Base-by-base conservation (phyloP, 2,329 filamentous ascomycete species). In the Aureobasidium zeae region DNA sequence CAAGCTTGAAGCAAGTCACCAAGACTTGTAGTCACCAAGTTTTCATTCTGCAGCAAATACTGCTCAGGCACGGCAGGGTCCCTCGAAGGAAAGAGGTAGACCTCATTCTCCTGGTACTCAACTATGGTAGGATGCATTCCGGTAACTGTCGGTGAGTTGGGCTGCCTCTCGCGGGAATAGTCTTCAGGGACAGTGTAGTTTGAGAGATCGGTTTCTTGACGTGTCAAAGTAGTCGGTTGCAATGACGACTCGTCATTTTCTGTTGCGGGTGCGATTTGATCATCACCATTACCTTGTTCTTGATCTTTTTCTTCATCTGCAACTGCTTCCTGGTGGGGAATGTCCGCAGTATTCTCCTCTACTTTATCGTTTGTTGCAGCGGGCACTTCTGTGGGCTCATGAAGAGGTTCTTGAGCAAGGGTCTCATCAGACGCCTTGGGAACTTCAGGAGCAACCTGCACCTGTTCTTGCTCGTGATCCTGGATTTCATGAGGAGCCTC, bases 61-160 rank as follows among this genome's bases (percentile, higher is more conserved):
- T 67, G 69, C 49, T 74, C 68, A 5, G 73, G 68, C 21, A 70
- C 65, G 44, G 74, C 70, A 45, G 68, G 65, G 48, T 69, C 67
- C 16, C 63, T 63, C 3, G 72, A 74, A 25, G 74, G 73, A 52
- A 81, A 80, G 6, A 81, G 58, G 11, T 70, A 73, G 49, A 78
- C 75, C 44, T 75, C 70, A 37, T 63, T 65, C 11, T 68, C 70
- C 48, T 71, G 66, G 53, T 77, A 80, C n/a, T 68, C 55, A 13
- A 80, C 66, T 29, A 68, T 67, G 13, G 77, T 66, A 34, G 70
- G 66, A 56, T 73, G 60, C 22, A 63, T 47, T 15, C 59, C 59
- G 24, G 57, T 61, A 38, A 60, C 57, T 30, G 60, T 62, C 2
- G 58, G 60, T 13, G 59, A 57, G 10, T 51, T 52, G 22, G 56